Conservation (phyloP, 208 protist species). For the Trypanosoma rangeli region DNA sequence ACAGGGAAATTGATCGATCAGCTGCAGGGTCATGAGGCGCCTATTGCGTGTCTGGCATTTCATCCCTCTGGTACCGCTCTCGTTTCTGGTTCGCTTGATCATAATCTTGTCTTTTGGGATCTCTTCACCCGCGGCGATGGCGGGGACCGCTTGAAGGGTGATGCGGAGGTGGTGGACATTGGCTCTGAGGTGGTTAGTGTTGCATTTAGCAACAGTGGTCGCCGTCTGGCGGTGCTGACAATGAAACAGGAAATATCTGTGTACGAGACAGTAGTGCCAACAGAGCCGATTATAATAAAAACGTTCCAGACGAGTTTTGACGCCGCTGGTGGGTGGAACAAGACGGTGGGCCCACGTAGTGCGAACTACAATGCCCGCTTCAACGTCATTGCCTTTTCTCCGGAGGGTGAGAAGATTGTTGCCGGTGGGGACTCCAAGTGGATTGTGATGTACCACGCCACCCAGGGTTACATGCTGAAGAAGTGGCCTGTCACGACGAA, state of each 20-base stretch:
- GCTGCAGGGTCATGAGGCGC: conserved; percentile 88
- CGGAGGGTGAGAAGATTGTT: conserved; percentile 86
- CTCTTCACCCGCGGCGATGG: conserved; percentile 86
- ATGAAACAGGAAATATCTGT: conserved; percentile 84
- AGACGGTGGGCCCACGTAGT: conserved; percentile 76
- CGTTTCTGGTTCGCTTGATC: conserved; percentile 84
- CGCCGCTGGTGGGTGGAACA: conserved; percentile 84
- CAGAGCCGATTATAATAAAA: conserved; percentile 84
- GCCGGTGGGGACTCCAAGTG: conserved; percentile 90
- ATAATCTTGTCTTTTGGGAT: conserved; percentile 90
- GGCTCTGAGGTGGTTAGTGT: conserved; percentile 83
- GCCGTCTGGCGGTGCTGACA: conserved; percentile 82
- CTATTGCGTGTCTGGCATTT: conserved; percentile 88
- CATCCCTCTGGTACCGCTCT: conserved; percentile 86
- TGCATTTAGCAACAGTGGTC: conserved; percentile 82
- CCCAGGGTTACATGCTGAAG: conserved; percentile 84
- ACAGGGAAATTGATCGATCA: conserved; percentile 90
- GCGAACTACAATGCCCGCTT: conserved; percentile 83
- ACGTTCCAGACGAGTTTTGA: conserved; percentile 86
- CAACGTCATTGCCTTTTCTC: conserved; percentile 85
- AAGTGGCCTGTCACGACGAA: conserved; percentile 92
- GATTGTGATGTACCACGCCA: conserved; percentile 87
- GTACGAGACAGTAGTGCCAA: conserved; percentile 82
- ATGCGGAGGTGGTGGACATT: conserved; percentile 81
- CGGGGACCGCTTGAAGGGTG: conserved; percentile 84